A percentile compares a stretch with the other conserved stretches of the same genome.
Conservation (phyloP, 371 early-diverging fungal genomes). For the Mortierella sp. region DNA sequence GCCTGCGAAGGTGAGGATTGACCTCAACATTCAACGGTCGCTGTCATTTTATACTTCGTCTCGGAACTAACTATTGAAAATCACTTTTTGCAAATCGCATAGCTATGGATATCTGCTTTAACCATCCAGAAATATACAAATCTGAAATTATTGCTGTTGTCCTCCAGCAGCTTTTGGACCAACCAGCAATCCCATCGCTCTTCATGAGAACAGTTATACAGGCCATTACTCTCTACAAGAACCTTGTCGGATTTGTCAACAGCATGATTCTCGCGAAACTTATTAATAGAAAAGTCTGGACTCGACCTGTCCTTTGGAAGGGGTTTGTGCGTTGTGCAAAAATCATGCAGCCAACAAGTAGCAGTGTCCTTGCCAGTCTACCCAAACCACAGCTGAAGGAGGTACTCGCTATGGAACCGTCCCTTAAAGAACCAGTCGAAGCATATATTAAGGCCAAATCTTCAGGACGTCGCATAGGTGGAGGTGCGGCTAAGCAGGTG, state of each 20-base stretch:
- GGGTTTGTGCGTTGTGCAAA: slow-evolving; percentile 82
- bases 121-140: slow-evolving; percentile 73
- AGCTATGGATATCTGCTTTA: slow-evolving; percentile 82
- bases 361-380: slow-evolving; percentile 65
- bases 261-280: slow-evolving; percentile 69
- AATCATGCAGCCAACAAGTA: slow-evolving; percentile 66
- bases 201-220: slow-evolving; percentile 87
- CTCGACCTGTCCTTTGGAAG: slow-evolving; percentile 77
- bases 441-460: slow-evolving; percentile 58
- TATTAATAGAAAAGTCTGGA: slow-evolving; percentile 79
- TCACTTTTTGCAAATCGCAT: background rate
- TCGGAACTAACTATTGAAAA: background rate
- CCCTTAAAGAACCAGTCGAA: slow-evolving; percentile 63
- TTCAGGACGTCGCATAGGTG: slow-evolving; percentile 51
- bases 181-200: slow-evolving; percentile 73
- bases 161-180: slow-evolving; percentile 75
- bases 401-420: slow-evolving; percentile 64
- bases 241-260: slow-evolving; percentile 69
- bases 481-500: slow-evolving; percentile 51
- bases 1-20: slow-evolving; percentile 63
- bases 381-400: slow-evolving; percentile 74
- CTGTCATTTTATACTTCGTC: background rate
- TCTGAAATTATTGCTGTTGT: slow-evolving; percentile 76
- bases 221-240: slow-evolving; percentile 72
- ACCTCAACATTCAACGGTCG: background rate